Evolutionary conservation across 805 yeast genomes (phyloP), one percentile per base, ranked within the genome.

Genomic region (Candida vartiovaarae): DNA sequence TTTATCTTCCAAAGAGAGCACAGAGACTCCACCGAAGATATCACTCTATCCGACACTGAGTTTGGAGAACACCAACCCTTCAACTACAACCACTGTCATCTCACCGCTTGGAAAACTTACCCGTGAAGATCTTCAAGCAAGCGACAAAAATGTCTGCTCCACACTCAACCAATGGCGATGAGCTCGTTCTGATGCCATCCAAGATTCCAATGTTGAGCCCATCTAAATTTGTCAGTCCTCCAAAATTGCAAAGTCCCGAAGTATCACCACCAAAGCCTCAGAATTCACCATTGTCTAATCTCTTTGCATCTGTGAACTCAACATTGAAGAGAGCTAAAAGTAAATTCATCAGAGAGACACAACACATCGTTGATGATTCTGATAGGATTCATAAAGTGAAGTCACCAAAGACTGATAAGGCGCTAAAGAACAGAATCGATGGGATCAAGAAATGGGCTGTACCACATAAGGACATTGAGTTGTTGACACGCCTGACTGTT

Each of bases 251-350:
- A n/a, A 46, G 51, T 29, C 52, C 54, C 7, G 10, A 30, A 11
- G 3, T 34, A 7, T 42, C 52, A 3, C 48, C 53, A 9, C 25
- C 29, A 6, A 42, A 41, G 20, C 8, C 26, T 8, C 33, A 42
- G 4, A 34, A 48, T n/a, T 58, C 62, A 2, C 62, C 61, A 7
- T 33, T 58, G 3, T 53, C 60, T 7, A 50, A 46, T 37, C 31
- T 56, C 11, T 55, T 57, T 41, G 48, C 58, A 5, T 50, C 61
- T 11, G 54, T 57, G 8, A 52, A 54, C 5, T 52, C 59, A 3
- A 54, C 59, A 0, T 36, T 59, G 30, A 47, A 47, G 34, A 55
- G 45, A 31, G 62, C 57, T 3, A 48, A 43, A 23, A 49, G 47
- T 9, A 55, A 48, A 35, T 53, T 55, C 28, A 41, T 47, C n/a